Base-by-base conservation (phyloP, 1,284 basidiomycete genomes). In the Phaffia rhodozyma region DNA sequence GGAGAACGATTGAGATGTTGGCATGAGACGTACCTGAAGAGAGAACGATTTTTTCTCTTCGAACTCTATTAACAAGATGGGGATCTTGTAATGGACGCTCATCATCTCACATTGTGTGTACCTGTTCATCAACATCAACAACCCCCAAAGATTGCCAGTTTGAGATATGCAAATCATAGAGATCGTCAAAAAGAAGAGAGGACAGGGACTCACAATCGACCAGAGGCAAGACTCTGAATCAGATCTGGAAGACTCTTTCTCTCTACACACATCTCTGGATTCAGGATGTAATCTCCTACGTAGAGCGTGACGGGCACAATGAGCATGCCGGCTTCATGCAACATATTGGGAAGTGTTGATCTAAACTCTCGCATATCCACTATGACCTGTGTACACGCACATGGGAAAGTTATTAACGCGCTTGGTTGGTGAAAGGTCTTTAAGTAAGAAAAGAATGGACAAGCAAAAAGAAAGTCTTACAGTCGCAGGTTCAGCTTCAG, bases 71-170 rank as follows among this genome's bases (percentile, higher is more conserved):
- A 98, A 80, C 20, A 98, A 78, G 61, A 98, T 83, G 0, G 93
- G 92, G 53, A 88, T 86, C 76, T 92, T 93, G 77, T 97, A 98
- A 73, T 97, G 87, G 5, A 87, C 86, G 0, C 87, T 91, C 94
- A 98, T 97, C 23, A 91, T 75, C 76, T 98, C 94, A 77, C 94
- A 97, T 72, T 99, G 94, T 0, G 91, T 90, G 73, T 96, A 97
- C 65, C 91, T 96, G 68, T 1, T 20, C 23, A 2, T n/a, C 9
- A 20, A 32, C 23, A 20, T 4, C 51, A 25, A n/a, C n/a, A n/a
- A n/a, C n/a, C 30, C 23, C 21, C 30, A 55, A 43, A 55, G n/a
- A 48, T 29, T 20, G 23, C 27, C n/a, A 25, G 38, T 43, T 43
- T 43, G 2, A 16, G 7, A 43, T 16, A 43, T 11, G 0, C n/a